Evolutionary conservation across 176 grass and related monocot genomes (phyloP), one percentile per base, ranked within the genome.

Genomic region (Musa schizocarpa): DNA sequence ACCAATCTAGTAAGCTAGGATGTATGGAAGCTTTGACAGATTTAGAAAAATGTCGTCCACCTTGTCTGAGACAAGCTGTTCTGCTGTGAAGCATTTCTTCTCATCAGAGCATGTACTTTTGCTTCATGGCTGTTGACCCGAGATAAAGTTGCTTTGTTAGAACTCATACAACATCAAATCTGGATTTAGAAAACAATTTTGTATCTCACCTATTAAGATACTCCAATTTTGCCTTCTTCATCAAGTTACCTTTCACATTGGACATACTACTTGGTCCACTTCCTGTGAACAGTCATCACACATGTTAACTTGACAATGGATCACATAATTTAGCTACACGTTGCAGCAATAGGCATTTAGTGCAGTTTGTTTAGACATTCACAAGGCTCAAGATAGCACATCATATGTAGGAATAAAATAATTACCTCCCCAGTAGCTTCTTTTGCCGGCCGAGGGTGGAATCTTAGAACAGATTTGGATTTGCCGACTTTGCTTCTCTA

Each of bases 201-300:
- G 23, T 22, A 57, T 9, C 10, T 1, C 29, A 87, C 85, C 85
- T 83, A 56, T 83, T 83, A 52, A 87, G 66, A 70, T 48, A 63
- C 71, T 87, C 65, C 16, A 83, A 72, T 72, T 83, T 87, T 76
- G 85, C 80, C 72, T 87, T 87, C 57, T 87, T 87, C 85, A 87
- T 87, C 55, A 87, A 63, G 49, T 73, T 77, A 19, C 85, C 79
- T 57, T 80, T 87, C 62, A 72, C 71, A 74, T 74, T 82, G 23
- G 85, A 79, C 52, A 26, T 64, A 59, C 71, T 87, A 54, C 49
- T 65, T 1, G 81, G 71, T 57, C 81, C 81, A 72, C 54, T 76
- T 66, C 72, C 84, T 86, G 72, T 13, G 10, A 77, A 26, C 62
- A 66, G 8, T 13, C 12, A 54, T 68, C 17, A 13, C 13, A n/a